These are phyloP conservation scores for Glomus cerebriforme DNA, from an alignment of 192 early-diverging fungal species.

Conservation along the genomic window DNA sequence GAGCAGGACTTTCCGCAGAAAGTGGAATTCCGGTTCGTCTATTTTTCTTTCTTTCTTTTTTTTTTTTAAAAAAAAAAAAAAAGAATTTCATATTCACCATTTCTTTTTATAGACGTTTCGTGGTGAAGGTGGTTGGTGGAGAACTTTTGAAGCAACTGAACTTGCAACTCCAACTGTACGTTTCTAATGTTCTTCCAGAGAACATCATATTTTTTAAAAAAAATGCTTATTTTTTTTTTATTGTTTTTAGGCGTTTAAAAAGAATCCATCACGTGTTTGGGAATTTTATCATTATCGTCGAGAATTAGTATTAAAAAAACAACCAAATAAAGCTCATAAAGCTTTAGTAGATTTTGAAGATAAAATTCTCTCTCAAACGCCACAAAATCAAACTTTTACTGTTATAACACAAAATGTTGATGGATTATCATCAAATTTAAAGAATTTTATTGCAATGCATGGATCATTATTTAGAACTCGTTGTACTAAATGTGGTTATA, in stretches of 20 bases:
- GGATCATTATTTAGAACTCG: conserved; percentile 31
- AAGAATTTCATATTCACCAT: background rate
- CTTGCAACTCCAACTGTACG: conserved; percentile 18
- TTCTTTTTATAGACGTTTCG: conserved; percentile 21
- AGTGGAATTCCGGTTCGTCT: conserved; percentile 21
- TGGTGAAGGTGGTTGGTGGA: conserved; percentile 24
- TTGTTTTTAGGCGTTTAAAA: conserved; percentile 20
- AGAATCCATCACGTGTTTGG: conserved; percentile 31
- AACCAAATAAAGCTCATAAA: conserved; percentile 29
- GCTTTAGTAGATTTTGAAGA: conserved; percentile 18
- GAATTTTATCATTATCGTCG: conserved; percentile 37
- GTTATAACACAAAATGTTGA: conserved; percentile 36
- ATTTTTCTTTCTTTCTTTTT: too few relatives aligned
- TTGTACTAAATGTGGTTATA: conserved; percentile 29
- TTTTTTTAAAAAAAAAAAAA: background rate
- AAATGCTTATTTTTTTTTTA: background rate
- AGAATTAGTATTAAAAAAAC: conserved; percentile 24
- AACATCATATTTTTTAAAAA: background rate
- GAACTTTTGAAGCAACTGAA: conserved; percentile 3
- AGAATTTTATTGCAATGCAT: conserved; percentile 34
- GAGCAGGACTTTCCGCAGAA: conserved; percentile 28
- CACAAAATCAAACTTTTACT: conserved; percentile 21
- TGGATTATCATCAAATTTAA: background rate
- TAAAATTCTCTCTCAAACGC: background rate
- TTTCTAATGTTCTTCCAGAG: background rate